These are phyloP conservation scores for Penicillium brevicompactum DNA, from an alignment of 2,329 filamentous ascomycete genomes.

Conservation along the genomic window DNA sequence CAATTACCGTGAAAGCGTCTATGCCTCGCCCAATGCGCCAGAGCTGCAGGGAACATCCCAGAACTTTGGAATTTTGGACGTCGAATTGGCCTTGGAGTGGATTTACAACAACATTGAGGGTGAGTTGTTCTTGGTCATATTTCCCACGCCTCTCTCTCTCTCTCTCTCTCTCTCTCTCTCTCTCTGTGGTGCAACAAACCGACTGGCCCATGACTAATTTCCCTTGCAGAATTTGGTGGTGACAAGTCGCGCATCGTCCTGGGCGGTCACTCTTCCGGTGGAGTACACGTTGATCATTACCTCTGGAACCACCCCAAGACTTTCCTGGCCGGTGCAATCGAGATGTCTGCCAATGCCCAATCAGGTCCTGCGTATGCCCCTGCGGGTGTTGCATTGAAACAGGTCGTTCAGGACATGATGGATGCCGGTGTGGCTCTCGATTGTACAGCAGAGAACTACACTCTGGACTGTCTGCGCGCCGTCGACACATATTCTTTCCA, in stretches of 20 bases:
- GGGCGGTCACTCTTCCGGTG: slow-evolving; percentile 25
- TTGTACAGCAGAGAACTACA: slow-evolving; percentile 18
- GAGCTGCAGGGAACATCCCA: slow-evolving; percentile 24
- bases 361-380: slow-evolving; percentile 22
- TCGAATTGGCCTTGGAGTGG: slow-evolving; percentile 24
- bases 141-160: too few relatives aligned
- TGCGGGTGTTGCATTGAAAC: slow-evolving; percentile 18
- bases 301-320: slow-evolving; percentile 27
- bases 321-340: slow-evolving; percentile 24
- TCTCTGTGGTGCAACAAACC: too few relatives aligned
- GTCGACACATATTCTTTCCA: slow-evolving; percentile 24
- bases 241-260: slow-evolving; percentile 24
- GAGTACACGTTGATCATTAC: slow-evolving; percentile 25
- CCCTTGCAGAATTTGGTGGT: slow-evolving; percentile 19
- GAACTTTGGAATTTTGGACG: slow-evolving; percentile 26
- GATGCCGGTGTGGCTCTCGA: slow-evolving; percentile 17
- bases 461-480: slow-evolving; percentile 22
- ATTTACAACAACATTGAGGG: slow-evolving; percentile 24
- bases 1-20: slow-evolving; percentile 26
- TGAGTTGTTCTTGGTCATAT: background rate
- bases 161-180: too few relatives aligned
- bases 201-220: background rate
- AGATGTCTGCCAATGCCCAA: slow-evolving; percentile 27
- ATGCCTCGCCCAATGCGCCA: slow-evolving; percentile 22
- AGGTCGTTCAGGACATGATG: slow-evolving; percentile 22